A percentile compares a stretch with the other conserved stretches of the same genome.
phyloP scores from a whole-genome alignment of 2,329 filamentous ascomycete species.

The Ophiostoma montium region DNA sequence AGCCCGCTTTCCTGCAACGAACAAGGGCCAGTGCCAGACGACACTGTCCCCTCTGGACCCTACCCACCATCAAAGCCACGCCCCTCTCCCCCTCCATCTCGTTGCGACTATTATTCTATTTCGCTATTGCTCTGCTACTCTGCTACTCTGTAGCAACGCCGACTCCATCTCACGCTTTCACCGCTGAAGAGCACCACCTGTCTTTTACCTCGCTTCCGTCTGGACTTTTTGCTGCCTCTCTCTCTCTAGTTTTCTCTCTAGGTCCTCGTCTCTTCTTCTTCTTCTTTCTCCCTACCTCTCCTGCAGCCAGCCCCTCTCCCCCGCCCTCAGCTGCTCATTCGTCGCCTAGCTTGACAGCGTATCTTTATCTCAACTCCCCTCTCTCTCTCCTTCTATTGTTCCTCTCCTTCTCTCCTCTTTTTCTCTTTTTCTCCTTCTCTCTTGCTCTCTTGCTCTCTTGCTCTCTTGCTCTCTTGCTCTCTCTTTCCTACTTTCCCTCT shows the following conservation, averaged over 20 bases:
- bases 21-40: not conserved
- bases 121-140: not conserved
- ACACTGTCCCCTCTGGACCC: not conserved
- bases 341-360: conserved; percentile 1
- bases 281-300: not conserved
- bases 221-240: not conserved
- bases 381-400: not conserved
- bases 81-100: not conserved
- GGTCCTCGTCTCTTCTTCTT: not conserved
- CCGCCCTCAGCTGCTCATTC: conserved; percentile 1
- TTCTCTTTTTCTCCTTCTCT: not conserved
- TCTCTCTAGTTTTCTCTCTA: not conserved
- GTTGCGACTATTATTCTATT: not conserved
- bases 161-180: not conserved
- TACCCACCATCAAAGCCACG: not conserved
- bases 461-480: not conserved
- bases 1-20: not conserved
- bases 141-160: not conserved
- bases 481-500: not conserved
- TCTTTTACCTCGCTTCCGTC: not conserved
- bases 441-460: not conserved
- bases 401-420: not conserved
- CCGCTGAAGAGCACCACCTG: not conserved
- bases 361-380: not conserved
- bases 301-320: not conserved